These are phyloP conservation scores for Phytophthora brassicae DNA, from an alignment of 352 stramenopile genomes.

Conservation along the genomic window DNA sequence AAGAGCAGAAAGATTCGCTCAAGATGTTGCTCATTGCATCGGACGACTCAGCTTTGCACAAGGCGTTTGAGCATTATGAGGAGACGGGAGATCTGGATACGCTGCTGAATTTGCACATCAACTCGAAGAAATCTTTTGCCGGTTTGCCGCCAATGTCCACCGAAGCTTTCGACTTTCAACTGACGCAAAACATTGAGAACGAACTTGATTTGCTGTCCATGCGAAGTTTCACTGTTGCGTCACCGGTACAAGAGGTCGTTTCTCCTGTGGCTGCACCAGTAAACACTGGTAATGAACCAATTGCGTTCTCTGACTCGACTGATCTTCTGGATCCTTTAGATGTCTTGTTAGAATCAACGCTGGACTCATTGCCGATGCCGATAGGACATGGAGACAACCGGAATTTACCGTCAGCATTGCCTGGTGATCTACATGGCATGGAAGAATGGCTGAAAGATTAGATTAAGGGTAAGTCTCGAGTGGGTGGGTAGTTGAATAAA, in stretches of 20 bases:
- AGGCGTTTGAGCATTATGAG: conserved; percentile 79
- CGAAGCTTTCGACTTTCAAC: conserved; percentile 69
- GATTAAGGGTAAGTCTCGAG: conserved; percentile 32
- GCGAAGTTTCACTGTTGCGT: conserved; percentile 47
- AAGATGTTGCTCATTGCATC: conserved; percentile 82
- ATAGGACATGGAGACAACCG: conserved; percentile 57
- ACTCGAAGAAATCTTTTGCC: conserved; percentile 63
- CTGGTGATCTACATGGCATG: conserved; percentile 75
- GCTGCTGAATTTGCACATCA: conserved; percentile 65
- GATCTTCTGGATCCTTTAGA: conserved; percentile 56
- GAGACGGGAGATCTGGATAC: conserved; percentile 78
- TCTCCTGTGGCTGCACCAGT: conserved; percentile 9
- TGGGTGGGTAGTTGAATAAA: too few relatives aligned
- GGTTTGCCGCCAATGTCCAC: conserved; percentile 62
- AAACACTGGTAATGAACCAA: conserved; percentile 36
- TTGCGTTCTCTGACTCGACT: conserved; percentile 40
- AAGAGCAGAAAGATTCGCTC: conserved; percentile 80
- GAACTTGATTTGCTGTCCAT: conserved; percentile 78
- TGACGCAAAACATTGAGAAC: conserved; percentile 82
- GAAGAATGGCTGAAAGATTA: conserved; percentile 83
- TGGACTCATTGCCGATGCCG: conserved; percentile 68
- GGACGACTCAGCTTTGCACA: conserved; percentile 69
- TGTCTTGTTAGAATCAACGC: conserved; percentile 49
- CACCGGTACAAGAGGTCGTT: conserved; percentile 18
- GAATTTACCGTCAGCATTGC: conserved; percentile 50